These are phyloP conservation scores for Aquanectria penicillioides DNA, from an alignment of 2,329 filamentous ascomycete genomes.

Conservation along the genomic window DNA sequence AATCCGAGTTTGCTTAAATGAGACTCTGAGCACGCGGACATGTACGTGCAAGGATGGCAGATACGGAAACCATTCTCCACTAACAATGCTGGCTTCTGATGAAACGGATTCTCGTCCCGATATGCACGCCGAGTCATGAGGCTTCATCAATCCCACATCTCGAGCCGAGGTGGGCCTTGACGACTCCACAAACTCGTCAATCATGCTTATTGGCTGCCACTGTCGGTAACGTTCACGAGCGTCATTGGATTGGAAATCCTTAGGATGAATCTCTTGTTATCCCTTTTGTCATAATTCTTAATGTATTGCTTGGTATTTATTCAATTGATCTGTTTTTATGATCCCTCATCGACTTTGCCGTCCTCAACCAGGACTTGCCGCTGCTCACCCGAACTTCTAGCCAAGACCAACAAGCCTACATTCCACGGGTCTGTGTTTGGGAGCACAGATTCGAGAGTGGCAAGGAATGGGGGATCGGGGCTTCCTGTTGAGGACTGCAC, in stretches of 20 bases:
- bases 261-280: too few relatives aligned
- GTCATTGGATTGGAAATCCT: too few relatives aligned
- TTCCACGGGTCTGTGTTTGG: neutral
- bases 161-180: neutral
- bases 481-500: neutral
- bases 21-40: neutral
- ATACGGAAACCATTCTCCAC: too few relatives aligned
- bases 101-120: neutral
- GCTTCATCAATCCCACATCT: neutral
- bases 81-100: neutral
- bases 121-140: neutral
- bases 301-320: too few relatives aligned
- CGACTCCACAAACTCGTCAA: neutral
- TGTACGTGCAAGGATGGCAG: too few relatives aligned
- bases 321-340: too few relatives aligned
- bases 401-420: too few relatives aligned
- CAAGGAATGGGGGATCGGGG: neutral
- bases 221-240: neutral
- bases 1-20: neutral
- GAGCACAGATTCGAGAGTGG: neutral
- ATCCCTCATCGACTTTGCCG: too few relatives aligned
- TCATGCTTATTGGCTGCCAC: neutral
- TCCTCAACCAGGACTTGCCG: too few relatives aligned
- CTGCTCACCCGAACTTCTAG: too few relatives aligned
- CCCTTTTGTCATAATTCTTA: too few relatives aligned